phyloP scores from a whole-genome alignment of 495 filamentous ascomycete species.

The Thermothielavioides terrestris region DNA sequence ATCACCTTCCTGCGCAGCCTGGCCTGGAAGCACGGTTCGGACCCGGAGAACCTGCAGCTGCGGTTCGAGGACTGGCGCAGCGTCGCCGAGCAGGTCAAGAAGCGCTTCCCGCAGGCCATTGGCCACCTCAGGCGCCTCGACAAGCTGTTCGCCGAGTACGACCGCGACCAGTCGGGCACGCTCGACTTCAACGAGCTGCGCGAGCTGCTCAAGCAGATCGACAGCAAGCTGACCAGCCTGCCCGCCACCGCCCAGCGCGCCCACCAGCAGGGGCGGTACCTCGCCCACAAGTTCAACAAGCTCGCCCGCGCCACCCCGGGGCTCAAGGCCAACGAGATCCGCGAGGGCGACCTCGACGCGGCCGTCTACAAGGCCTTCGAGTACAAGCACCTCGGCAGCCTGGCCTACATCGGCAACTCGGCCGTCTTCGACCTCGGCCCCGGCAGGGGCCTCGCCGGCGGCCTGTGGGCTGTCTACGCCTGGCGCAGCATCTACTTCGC shows the following conservation, averaged over 20 bases:
- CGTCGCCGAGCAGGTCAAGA: constrained; percentile 73
- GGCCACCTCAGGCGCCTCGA: constrained; percentile 84
- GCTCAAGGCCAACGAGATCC: constrained; percentile 65
- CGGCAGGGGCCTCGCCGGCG: constrained; percentile 72
- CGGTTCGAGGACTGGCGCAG: constrained; percentile 80
- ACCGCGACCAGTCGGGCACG: constrained; percentile 85
- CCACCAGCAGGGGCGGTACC: constrained; percentile 91
- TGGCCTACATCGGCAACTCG: constrained; percentile 94
- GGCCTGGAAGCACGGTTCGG: constrained; percentile 83
- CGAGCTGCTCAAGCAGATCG: constrained; percentile 82
- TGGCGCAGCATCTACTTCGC: constrained; percentile 98
- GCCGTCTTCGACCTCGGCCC: constrained; percentile 79
- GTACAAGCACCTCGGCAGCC: constrained; percentile 82
- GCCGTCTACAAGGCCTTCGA: constrained; percentile 93
- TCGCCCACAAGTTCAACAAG: constrained; percentile 91
- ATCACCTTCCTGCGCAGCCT: constrained; percentile 79
- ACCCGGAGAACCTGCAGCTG: constrained; percentile 74
- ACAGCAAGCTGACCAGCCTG: constrained; percentile 78
- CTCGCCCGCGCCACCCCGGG: constrained; percentile 73
- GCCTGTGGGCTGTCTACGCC: constrained; percentile 87
- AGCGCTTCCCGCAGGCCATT: constrained; percentile 86
- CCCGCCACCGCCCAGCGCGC: constrained; percentile 93
- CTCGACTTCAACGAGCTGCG: constrained; percentile 88
- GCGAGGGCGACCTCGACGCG: constrained; percentile 85
- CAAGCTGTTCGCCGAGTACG: constrained; percentile 81